Evolutionary conservation across 148 eudicot genomes (phyloP).

Genomic region (Silene latifolia): DNA sequence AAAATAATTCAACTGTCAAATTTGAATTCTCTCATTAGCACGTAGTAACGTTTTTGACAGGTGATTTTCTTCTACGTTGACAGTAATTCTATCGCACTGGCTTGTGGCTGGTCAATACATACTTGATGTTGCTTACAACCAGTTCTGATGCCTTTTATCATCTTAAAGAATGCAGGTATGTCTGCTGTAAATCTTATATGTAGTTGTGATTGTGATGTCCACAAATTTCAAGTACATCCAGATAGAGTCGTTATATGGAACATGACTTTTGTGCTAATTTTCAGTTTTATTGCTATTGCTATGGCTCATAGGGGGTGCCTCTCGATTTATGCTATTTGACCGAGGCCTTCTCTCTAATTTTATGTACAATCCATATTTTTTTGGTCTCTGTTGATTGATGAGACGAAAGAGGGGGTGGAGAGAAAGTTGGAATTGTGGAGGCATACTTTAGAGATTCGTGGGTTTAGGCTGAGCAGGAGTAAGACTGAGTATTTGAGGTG

Average conservation of each 20-base stretch:
- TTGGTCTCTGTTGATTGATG: too few relatives aligned
- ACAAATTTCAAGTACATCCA: neutral
- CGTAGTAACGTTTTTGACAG: neutral
- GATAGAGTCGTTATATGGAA: neutral
- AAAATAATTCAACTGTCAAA: conserved; percentile 2
- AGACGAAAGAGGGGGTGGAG: too few relatives aligned
- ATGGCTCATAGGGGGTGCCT: neutral
- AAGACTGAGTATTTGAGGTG: too few relatives aligned
- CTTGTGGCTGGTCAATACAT: conserved; percentile 70
- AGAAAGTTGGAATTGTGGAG: too few relatives aligned
- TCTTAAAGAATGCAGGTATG: conserved; percentile 93
- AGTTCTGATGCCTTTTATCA: conserved; percentile 89
- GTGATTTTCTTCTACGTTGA: neutral
- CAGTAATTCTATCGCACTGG: neutral
- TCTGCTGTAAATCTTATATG: conserved; percentile 13
- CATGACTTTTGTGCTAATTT: too few relatives aligned
- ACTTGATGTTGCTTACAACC: conserved; percentile 86
- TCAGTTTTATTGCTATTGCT: neutral
- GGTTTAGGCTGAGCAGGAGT: too few relatives aligned
- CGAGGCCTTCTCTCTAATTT: neutral
- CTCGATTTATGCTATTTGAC: neutral
- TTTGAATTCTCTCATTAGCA: neutral
- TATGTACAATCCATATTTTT: neutral
- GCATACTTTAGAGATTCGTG: too few relatives aligned
- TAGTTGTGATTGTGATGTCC: neutral